Evolutionary conservation across 371 early-diverging fungal species (phyloP), one percentile per base, ranked within the genome.

Genomic region (Paramicrosporidium saccamoebae): DNA sequence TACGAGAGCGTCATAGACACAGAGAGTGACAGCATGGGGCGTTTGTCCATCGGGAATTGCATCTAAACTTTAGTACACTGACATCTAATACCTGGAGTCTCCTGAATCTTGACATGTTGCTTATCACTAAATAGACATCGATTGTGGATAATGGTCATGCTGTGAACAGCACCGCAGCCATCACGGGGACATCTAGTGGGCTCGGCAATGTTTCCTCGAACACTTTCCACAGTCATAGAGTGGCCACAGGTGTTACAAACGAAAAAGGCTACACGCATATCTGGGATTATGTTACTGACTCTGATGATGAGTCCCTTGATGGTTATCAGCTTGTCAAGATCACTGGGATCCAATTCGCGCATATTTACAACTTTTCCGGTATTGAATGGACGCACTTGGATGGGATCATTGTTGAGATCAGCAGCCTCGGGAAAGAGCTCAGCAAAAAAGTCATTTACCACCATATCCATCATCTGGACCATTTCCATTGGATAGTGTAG

Each of bases 31-130:
- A 1, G 94, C 72, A 41, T 92, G 81, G 10, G 99, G 99, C 2
- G 98, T 95, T 37, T 94, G 84, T 12, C 97, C 99, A 41, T 94
- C 96, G 11, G 94, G 95, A 10, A 92, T 77, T 17, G 61, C 52
- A 42, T 95, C 94, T 65, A 28, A 12, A 5, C 19, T 5, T 10
- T 2, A 23, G 5, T 11, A 5, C 18, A n/a, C n/a, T 25, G 7
- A 17, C 11, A 19, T 6, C 26, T 14, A 1, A 8, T 40, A 64
- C 63, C 67, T 19, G 97, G 95, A 11, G 95, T 90, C 44, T 98
- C 99, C 43, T 98, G 99, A 41, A 98, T 50, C 27, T 78, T 56
- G 27, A 64, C 58, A 5, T 94, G 60, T 51, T 98, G 98, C 45
- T 90, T 97, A 43, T 95, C 84, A 2, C 68, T 56, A 37, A 84